phyloP scores from a whole-genome alignment of 768 basidiomycete genomes.

The Russula earlei region DNA sequence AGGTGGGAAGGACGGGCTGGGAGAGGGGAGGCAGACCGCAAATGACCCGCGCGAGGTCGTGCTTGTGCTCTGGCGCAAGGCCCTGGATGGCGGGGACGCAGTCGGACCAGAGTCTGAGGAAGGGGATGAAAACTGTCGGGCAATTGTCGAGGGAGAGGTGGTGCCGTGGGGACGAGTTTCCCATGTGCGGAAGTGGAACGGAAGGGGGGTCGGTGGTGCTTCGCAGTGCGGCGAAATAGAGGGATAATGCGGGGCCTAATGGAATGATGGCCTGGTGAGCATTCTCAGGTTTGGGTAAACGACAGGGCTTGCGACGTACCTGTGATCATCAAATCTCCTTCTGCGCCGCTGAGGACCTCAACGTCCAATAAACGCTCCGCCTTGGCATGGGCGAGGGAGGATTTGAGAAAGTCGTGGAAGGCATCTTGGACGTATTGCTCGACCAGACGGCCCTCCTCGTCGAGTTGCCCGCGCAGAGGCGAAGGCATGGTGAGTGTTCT shows the following conservation, averaged over 20 bases:
- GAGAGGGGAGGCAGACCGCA: conserved; percentile 46
- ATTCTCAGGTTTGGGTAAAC: not conserved
- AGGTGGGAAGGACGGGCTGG: conserved; percentile 30
- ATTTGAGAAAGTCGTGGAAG: conserved; percentile 77
- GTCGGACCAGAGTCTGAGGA: conserved; percentile 65
- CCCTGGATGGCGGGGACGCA: conserved; percentile 56
- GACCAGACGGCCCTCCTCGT: conserved; percentile 35
- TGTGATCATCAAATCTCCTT: conserved; percentile 79
- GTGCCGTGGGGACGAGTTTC: conserved; percentile 39
- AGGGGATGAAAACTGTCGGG: conserved; percentile 55
- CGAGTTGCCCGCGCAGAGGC: conserved; percentile 16
- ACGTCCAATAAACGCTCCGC: conserved; percentile 63
- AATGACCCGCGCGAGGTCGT: conserved; percentile 76
- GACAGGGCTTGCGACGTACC: conserved; percentile 34
- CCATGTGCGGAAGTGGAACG: conserved; percentile 60
- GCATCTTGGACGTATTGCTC: conserved; percentile 65
- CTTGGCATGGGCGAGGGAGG: conserved; percentile 66
- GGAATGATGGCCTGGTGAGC: not conserved
- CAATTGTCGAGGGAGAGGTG: conserved; percentile 62
- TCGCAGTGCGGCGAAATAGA: conserved; percentile 78
- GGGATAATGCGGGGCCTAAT: conserved; percentile 58
- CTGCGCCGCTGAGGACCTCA: conserved; percentile 65
- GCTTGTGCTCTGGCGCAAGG: conserved; percentile 55
- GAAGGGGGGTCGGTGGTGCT: conserved; percentile 70
- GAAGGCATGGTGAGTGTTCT: not conserved